These are phyloP conservation scores for Psilocybe cyanescens DNA, from an alignment of 768 basidiomycete species.

Conservation along the genomic window DNA sequence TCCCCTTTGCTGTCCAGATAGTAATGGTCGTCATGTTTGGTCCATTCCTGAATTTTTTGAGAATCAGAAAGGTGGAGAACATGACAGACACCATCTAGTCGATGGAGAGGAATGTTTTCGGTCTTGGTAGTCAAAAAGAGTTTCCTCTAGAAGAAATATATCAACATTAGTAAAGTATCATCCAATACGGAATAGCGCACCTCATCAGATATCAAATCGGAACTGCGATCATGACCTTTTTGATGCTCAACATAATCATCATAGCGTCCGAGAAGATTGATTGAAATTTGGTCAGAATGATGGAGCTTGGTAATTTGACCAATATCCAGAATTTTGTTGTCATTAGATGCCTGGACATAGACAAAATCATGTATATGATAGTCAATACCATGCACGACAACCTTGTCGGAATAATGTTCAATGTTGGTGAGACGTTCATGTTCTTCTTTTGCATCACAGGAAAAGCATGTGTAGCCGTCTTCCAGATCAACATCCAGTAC, in stretches of 20 bases:
- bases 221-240: background rate
- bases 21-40: slow-evolving; percentile 60
- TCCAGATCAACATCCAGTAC: slow-evolving; percentile 18
- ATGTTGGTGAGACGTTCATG: slow-evolving; percentile 26
- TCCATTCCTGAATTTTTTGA: slow-evolving; percentile 48
- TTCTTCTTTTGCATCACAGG: slow-evolving; percentile 45
- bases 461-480: slow-evolving; percentile 40
- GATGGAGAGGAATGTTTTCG: slow-evolving; percentile 32
- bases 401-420: slow-evolving; percentile 36
- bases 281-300: slow-evolving; percentile 29
- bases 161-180: background rate
- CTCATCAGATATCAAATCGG: slow-evolving; percentile 40
- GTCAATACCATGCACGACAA: slow-evolving; percentile 38
- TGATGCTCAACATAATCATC: slow-evolving; percentile 37
- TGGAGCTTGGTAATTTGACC: slow-evolving; percentile 55
- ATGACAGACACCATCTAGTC: slow-evolving; percentile 60
- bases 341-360: slow-evolving; percentile 46
- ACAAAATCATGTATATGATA: slow-evolving; percentile 70
- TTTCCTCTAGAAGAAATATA: slow-evolving; percentile 31
- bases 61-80: slow-evolving; percentile 41
- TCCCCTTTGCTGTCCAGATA: slow-evolving; percentile 45
- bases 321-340: slow-evolving; percentile 44
- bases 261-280: slow-evolving; percentile 51
- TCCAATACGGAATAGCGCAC: slow-evolving; percentile 36
- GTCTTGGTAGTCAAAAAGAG: slow-evolving; percentile 43